Evolutionary conservation across 2,329 filamentous ascomycete species (phyloP).

Genomic region (Fusarium subglutinans): DNA sequence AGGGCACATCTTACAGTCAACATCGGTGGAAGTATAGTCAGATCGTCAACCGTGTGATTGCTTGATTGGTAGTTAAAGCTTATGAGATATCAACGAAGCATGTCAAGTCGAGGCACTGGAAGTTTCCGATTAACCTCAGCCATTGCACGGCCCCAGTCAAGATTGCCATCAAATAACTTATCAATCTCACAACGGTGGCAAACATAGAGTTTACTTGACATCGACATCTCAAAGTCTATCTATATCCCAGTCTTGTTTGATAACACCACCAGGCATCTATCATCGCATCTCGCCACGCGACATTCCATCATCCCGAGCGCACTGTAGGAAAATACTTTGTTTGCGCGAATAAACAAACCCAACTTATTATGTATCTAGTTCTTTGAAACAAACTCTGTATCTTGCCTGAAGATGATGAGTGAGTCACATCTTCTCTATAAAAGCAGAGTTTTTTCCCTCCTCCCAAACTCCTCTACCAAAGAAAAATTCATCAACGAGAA

Average conservation of each 20-base stretch:
- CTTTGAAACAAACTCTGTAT: fast-evolving
- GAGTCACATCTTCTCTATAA: background rate
- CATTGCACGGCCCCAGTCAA: too few species aligned
- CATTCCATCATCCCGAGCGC: background rate
- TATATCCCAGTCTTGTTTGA: fast-evolving
- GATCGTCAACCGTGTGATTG: fast-evolving
- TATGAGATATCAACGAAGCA: background rate
- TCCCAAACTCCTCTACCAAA: background rate
- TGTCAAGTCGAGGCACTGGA: fast-evolving
- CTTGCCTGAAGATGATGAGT: fast-evolving
- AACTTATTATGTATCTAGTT: background rate
- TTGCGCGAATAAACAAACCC: background rate
- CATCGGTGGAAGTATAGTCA: too few species aligned
- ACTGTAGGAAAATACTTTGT: fast-evolving
- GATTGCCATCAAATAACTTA: too few species aligned
- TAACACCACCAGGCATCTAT: background rate
- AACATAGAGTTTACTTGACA: background rate
- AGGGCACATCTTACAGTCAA: fast-evolving
- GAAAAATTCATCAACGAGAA: background rate
- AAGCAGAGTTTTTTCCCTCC: background rate
- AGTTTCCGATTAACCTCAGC: background rate
- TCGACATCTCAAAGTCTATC: background rate
- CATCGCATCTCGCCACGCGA: background rate
- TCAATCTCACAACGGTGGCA: background rate
- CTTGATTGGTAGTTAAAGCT: background rate